Conservation (phyloP, 345 rosid species). For the Melaleuca alternifolia region DNA sequence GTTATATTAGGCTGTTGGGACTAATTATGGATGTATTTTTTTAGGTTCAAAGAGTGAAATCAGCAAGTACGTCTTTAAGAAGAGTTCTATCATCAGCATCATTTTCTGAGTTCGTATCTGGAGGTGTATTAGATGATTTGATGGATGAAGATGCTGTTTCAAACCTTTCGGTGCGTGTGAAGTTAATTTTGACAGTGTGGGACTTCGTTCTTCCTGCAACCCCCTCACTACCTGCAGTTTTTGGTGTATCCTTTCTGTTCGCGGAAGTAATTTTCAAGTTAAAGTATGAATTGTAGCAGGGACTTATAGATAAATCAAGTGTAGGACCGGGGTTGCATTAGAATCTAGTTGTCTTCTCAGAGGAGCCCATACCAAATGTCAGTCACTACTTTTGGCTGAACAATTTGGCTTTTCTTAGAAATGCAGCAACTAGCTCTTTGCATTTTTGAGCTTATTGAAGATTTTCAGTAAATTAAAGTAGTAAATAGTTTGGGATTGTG, state of each 20-base stretch:
- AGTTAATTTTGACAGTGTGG: constrained; percentile 87
- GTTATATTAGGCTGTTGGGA: constrained; percentile 1
- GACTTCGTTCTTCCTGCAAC: constrained; percentile 79
- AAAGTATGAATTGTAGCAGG: background rate
- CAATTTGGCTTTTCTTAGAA: background rate
- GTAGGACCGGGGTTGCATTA: background rate
- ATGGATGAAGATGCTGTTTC: constrained; percentile 96
- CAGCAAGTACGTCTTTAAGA: constrained; percentile 74
- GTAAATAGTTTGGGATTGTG: background rate
- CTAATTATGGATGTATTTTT: constrained; percentile 23
- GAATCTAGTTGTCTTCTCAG: background rate
- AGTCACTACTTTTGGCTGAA: background rate
- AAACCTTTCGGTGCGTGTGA: constrained; percentile 70
- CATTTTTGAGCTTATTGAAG: background rate
- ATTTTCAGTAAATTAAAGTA: background rate
- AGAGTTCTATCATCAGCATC: constrained; percentile 74
- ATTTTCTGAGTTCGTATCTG: constrained; percentile 75
- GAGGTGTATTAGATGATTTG: constrained; percentile 62
- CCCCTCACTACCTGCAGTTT: constrained; percentile 94
- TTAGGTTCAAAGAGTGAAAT: constrained; percentile 76
- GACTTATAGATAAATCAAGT: background rate
- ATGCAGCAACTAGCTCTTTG: background rate
- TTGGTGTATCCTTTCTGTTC: constrained; percentile 66
- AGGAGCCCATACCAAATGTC: background rate
- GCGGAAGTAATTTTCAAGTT: background rate